phyloP scores from a whole-genome alignment of 2,329 filamentous ascomycete genomes.

The Drechslerella coelobrocha region DNA sequence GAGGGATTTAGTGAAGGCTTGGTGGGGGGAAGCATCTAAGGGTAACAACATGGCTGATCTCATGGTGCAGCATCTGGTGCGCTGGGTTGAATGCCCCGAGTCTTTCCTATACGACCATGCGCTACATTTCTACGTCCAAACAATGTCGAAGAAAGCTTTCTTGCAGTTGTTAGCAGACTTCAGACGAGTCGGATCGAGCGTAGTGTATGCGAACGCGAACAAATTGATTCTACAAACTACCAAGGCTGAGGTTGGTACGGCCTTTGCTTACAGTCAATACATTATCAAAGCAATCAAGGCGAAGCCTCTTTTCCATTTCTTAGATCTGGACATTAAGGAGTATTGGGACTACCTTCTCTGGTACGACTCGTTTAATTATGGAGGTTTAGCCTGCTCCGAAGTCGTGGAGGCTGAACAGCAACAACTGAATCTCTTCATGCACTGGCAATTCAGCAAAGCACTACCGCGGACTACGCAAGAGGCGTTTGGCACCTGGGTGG shows the following conservation, averaged over 20 bases:
- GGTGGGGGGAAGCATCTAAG: conserved; percentile 93
- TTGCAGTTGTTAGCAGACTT: conserved; percentile 98
- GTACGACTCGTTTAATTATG: conserved; percentile 99
- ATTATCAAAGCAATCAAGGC: conserved; percentile 96
- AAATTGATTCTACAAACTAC: conserved; percentile 91
- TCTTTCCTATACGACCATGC: conserved; percentile 95
- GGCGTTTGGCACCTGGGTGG: conserved; percentile 87
- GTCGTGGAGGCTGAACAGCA: conserved; percentile 69
- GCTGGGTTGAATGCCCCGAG: conserved; percentile 93
- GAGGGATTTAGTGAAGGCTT: conserved; percentile 96
- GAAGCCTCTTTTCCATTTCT: conserved; percentile 94
- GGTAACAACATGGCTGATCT: conserved; percentile 95
- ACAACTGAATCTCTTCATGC: conserved; percentile 88
- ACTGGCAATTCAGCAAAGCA: conserved; percentile 96
- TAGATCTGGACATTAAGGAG: conserved; percentile 95
- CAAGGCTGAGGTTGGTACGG: conserved; percentile 94
- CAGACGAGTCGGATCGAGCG: conserved; percentile 88
- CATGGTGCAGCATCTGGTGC: conserved; percentile 94
- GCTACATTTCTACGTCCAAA: conserved; percentile 95
- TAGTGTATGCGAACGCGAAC: conserved; percentile 92
- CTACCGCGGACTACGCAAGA: conserved; percentile 80
- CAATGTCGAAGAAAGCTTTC: conserved; percentile 97
- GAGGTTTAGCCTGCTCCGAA: conserved; percentile 86
- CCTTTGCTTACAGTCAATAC: conserved; percentile 95
- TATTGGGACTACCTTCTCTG: conserved; percentile 99